Base-by-base conservation (phyloP, 2,329 filamentous ascomycete species). In the Phaeophleospora eucalypticola region DNA sequence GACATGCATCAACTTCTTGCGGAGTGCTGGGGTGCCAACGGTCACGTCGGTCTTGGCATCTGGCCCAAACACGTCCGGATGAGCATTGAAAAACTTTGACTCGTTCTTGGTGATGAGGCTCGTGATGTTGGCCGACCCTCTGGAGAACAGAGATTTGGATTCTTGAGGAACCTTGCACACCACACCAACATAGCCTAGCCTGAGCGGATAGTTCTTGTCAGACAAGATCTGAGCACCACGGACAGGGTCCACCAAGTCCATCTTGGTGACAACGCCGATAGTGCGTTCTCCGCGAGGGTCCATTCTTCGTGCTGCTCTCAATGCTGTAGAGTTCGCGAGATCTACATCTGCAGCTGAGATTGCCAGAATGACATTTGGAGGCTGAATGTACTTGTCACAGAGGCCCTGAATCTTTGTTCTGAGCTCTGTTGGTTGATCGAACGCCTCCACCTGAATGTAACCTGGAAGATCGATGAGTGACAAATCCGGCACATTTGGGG, bases 311-410 rank as follows among this genome's bases (percentile, higher is more conserved):
- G 90, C 95, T 15, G 93, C 89, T 58, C 90, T 79, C 18, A 98
- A 71, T 4, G 93, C 90, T 4, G 93, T 93, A 1, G 93, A 98
- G 67, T 98, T 98, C 17, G 93, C 93, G 47, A 98, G 71, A 73
- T 98, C 93, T 15, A 98, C 93, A 68, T 98, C 93, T 18, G 93
- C 93, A 1, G 94, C 93, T 1, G 94, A 98, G 53, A 98, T 97
- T 33, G 93, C 93, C 6, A 98, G 77, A 52, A 98, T 96, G 57
- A 98, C 86, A 63, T 98, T 98, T 0, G 94, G 93, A 4, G 90
- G 74, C 64, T 95, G 88, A 42, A 98, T 98, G 63, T 98, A 98
- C 71, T 95, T 97, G 69, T 98, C 93, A 66, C 93, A 98, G 10
- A 98, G 81, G 61, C 96, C 89, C 2, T 87, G 81, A 53, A 98